Evolutionary conservation across 768 basidiomycete species (phyloP).

Genomic region (Coprinopsis strossmayeri): DNA sequence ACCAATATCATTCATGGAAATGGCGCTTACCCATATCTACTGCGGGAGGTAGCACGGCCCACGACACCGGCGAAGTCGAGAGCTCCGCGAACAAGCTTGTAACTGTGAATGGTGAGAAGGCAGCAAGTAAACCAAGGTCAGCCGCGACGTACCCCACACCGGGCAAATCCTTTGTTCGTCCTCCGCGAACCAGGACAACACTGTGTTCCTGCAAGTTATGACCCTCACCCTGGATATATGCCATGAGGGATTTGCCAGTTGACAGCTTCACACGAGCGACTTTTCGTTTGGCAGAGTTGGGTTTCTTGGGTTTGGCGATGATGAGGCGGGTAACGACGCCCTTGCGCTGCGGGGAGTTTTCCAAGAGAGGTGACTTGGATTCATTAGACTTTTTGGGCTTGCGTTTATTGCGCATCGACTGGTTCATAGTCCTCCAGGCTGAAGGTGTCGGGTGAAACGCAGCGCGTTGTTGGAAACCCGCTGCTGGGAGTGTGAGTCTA

Average conservation of each 20-base stretch:
- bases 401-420: constrained; percentile 76
- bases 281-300: constrained; percentile 97
- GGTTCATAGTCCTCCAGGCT: constrained; percentile 72
- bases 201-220: constrained; percentile 98
- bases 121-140: background rate
- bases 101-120: constrained; percentile 41
- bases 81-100: constrained; percentile 91
- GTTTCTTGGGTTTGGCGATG: constrained; percentile 89
- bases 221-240: constrained; percentile 95
- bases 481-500: constrained; percentile 4
- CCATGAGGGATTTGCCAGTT: constrained; percentile 83
- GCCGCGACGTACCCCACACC: constrained; percentile 75
- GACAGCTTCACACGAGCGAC: constrained; percentile 90
- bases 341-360: constrained; percentile 78
- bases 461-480: constrained; percentile 27
- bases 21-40: constrained; percentile 76
- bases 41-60: constrained; percentile 71
- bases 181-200: constrained; percentile 92
- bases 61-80: constrained; percentile 89
- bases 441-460: constrained; percentile 59
- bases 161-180: constrained; percentile 94
- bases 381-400: constrained; percentile 40
- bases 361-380: constrained; percentile 75
- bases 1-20: constrained; percentile 4
- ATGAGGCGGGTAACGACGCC: constrained; percentile 83